Evolutionary conservation across 1,284 basidiomycete species (phyloP).

Genomic region (Leccinum solheimii): DNA sequence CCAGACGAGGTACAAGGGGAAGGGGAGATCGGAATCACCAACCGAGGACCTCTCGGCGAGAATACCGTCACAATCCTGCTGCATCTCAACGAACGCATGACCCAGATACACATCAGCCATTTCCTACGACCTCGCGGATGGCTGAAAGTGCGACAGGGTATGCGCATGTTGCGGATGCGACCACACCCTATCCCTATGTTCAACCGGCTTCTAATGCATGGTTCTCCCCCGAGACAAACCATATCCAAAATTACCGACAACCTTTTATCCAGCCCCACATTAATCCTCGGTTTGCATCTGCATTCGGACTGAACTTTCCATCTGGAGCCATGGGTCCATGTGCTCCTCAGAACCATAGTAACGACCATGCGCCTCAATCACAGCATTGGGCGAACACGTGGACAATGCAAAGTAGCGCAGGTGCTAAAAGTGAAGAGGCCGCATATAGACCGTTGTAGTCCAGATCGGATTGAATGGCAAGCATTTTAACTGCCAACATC

Average conservation of each 20-base stretch:
- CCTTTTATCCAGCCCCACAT: constrained; percentile 74
- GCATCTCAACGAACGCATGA: constrained; percentile 29
- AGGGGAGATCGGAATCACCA: constrained; percentile 21
- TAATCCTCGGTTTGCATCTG: constrained; percentile 69
- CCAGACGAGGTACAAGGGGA: constrained; percentile 32
- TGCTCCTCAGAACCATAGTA: constrained; percentile 13
- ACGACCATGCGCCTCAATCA: constrained; percentile 12
- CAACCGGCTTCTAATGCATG: constrained; percentile 19
- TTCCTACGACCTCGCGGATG: constrained; percentile 49
- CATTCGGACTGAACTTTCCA: constrained; percentile 48
- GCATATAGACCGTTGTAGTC: constrained; percentile 31
- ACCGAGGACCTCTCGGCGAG: constrained; percentile 18
- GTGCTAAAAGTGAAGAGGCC: constrained; percentile 21
- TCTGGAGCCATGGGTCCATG: constrained; percentile 15
- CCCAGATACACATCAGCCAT: constrained; percentile 33
- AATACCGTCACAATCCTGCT: constrained; percentile 8
- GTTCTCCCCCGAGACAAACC: constrained; percentile 14
- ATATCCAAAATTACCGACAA: constrained; percentile 35
- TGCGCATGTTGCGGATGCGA: constrained; percentile 38
- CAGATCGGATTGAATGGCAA: constrained; percentile 20
- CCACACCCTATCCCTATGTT: constrained; percentile 13
- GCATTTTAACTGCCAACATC: constrained; percentile 1
- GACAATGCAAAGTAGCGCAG: constrained; percentile 27
- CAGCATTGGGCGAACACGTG: constrained; percentile 33
- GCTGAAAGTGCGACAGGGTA: constrained; percentile 49